Percentiles rank a stretch among this genome's conserved stretches.
These are phyloP conservation scores for Ceratocystis lukuohia DNA, from an alignment of 2,329 filamentous ascomycete species.

Conservation along the genomic window DNA sequence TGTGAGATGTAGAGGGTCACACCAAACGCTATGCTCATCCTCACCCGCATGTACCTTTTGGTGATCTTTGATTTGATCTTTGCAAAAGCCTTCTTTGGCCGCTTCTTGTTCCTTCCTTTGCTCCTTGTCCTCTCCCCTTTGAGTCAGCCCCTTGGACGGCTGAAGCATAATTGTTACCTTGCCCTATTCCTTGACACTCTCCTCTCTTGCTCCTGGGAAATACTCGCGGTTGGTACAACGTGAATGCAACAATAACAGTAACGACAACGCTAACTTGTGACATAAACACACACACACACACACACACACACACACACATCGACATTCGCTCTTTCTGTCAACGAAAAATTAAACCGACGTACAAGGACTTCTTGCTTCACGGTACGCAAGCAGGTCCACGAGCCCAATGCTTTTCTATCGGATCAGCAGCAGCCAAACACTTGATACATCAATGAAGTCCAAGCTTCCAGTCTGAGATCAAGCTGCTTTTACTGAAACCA, in stretches of 20 bases:
- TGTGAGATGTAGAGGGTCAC: not conserved
- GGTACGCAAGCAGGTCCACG: not conserved
- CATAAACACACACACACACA: not conserved
- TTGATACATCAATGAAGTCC: not conserved
- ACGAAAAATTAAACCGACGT: not conserved
- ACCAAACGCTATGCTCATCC: not conserved
- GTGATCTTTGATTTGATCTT: not conserved
- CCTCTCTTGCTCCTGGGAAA: not conserved
- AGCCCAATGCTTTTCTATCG: not conserved
- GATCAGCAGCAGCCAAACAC: not conserved
- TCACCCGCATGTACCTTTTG: not conserved
- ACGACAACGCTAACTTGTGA: not conserved
- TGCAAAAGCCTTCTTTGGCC: not conserved
- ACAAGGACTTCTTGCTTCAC: not conserved
- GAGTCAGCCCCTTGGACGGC: not conserved
- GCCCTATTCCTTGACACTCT: not conserved
- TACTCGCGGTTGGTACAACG: not conserved
- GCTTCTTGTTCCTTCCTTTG: not conserved
- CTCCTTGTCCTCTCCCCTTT: not conserved
- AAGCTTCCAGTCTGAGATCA: not conserved
- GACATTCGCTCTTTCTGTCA: not conserved
- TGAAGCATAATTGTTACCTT: not conserved
- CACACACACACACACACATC: not conserved
- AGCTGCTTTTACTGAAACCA: not conserved
- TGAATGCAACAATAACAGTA: not conserved